These are phyloP conservation scores for Xylaria curta DNA, from an alignment of 495 filamentous ascomycete genomes.

Conservation along the genomic window DNA sequence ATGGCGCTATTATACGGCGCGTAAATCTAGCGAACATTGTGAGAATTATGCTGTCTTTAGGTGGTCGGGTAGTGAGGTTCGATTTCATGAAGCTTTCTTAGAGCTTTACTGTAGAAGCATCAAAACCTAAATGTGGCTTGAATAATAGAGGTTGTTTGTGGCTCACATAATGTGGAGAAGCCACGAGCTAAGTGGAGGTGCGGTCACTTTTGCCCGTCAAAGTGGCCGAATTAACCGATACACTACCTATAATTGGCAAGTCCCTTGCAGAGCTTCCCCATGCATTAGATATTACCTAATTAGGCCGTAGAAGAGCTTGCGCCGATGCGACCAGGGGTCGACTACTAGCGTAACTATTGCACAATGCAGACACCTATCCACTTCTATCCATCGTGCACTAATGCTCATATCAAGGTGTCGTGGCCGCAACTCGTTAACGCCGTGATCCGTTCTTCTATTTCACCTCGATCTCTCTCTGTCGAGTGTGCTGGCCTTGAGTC, in stretches of 20 bases:
- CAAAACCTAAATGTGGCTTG: background rate
- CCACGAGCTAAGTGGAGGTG: conserved; percentile 9
- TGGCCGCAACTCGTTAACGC: conserved; percentile 25
- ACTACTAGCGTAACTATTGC: background rate
- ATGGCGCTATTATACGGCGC: background rate
- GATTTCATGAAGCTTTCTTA: background rate
- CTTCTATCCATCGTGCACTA: conserved; percentile 4
- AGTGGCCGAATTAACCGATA: background rate
- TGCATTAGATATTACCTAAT: conserved; percentile 13
- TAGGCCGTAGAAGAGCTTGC: background rate
- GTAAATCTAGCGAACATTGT: conserved; percentile 8
- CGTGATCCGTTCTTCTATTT: background rate
- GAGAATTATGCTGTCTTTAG: background rate
- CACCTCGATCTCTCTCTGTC: background rate
- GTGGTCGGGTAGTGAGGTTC: background rate
- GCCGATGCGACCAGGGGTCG: conserved; percentile 1
- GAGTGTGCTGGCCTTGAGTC: conserved; percentile 7
- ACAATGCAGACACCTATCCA: conserved; percentile 26
- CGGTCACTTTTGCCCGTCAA: background rate
- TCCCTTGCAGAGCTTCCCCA: conserved; percentile 22
- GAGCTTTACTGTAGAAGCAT: background rate
- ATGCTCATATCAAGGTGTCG: conserved; percentile 10
- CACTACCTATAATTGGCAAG: conserved; percentile 13
- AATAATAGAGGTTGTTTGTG: too few relatives aligned
- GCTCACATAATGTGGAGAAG: background rate